Base-by-base conservation (phyloP, 257 asterid species). In the Petrea volubilis region DNA sequence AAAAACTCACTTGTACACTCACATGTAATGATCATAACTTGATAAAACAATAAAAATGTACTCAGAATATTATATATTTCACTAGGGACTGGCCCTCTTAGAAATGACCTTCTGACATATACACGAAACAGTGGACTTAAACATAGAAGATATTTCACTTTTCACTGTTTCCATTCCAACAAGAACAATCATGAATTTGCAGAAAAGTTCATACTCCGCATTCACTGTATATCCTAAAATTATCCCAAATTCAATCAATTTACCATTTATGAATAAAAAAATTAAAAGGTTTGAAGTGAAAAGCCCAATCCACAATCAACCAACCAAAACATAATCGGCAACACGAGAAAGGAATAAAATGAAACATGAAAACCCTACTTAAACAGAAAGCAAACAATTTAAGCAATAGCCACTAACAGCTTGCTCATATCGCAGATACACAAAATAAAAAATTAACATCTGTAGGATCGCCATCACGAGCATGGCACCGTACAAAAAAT, bases 401-500 rank as follows among this genome's bases (percentile, higher is more conserved):
- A 31, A 34, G 33, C 41, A 64, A 67, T 21, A 55, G 25, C 61
- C 47, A 21, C 20, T 25, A 29, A 27, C 40, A 57, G 33, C 61
- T 28, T 11, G 49, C 41, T 46, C 25, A 46, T 33, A 18, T 33
- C 14, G 50, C 63, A 57, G 17, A 47, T 64, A 21, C 51, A 4
- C 7, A 34, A 7, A 2, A 36, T 29, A 51, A 68, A 36, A 24
- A 52, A 31, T 46, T 36, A 49, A 71, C 61, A 51, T 15, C 44
- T 14, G 51, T 11, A 3, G 51, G 50, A 77, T 77, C 73, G 59
- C 29, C 20, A 15, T 44, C 36, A 13, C 61, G 24, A 24, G 20
- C 63, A 71, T 23, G 24, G 24, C 28, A 59, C 11, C 40, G 50
- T 47, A 64, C 12, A 29, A 29, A 44, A 33, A 12, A 47, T 29